Evolutionary conservation across 495 filamentous ascomycete species (phyloP), one percentile per base, ranked within the genome.

Genomic region (Bacidia gigantensis): DNA sequence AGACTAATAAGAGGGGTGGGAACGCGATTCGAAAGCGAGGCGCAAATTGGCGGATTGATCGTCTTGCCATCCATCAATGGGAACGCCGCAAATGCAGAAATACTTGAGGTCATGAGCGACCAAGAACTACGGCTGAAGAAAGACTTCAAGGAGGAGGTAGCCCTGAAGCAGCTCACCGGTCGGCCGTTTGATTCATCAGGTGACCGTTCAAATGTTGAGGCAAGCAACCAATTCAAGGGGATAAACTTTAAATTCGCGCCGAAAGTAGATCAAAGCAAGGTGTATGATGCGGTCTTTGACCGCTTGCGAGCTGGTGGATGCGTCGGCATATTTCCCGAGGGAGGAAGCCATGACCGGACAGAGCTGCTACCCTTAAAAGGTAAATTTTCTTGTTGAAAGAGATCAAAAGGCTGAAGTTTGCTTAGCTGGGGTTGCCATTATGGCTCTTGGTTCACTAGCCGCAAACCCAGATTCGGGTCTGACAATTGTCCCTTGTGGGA

Each of bases 401-500:
- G n/a, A n/a, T n/a, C 10, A 10, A 10, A 39, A n/a, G 26, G 24
- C 53, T 67, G 29, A 66, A 58, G 51, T 18, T 52, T 22, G n/a
- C 0, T 51, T 53, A 81, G 93, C 92, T 64, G 92, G 92, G 63
- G 87, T 99, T 48, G 92, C 92, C 46, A 85, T 99, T 56, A 99
- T 99, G 89, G 92, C 92, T 21, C 77, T 99, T 45, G 92, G 90
- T 20, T 86, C 93, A 2, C 73, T 99, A 25, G 86, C 86, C n/a
- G 81, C 84, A 39, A 77, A 87, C 45, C 92, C 89, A 2, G 75
- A 93, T 56, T 95, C 84, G 62, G 89, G 84, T n/a, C 64, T 99
- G 56, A 93, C 87, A 65, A 97, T 99, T 59, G 85, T 99, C n/a
- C 93, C 93, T n/a, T 90, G 88, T 46, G 93, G 93, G 54, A 97